phyloP scores from a whole-genome alignment of 805 yeast genomes.

The Yarrowia osloensis region DNA sequence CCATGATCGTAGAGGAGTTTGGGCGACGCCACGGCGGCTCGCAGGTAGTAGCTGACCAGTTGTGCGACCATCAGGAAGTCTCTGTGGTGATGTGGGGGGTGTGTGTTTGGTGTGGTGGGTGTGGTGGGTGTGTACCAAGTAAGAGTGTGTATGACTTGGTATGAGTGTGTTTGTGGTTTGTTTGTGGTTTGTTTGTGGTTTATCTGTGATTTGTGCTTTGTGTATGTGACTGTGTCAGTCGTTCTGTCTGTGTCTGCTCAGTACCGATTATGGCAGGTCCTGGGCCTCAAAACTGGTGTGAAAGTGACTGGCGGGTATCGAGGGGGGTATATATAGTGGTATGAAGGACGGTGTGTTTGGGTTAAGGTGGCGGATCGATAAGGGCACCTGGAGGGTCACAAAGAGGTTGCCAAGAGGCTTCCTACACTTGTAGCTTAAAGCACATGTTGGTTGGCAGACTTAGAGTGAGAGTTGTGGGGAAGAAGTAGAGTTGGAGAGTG shows the following conservation, averaged over 20 bases:
- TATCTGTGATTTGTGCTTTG: too few species aligned
- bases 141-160: too few species aligned
- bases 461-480: not conserved
- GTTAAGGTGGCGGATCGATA: not conserved
- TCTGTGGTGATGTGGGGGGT: not conserved
- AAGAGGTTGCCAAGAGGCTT: too few species aligned
- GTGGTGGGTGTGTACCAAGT: not conserved
- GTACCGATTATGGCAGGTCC: not conserved
- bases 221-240: not conserved
- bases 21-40: conserved; percentile 26
- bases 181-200: too few species aligned
- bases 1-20: conserved; percentile 33
- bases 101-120: not conserved
- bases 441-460: too few species aligned
- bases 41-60: conserved; percentile 18
- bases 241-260: not conserved
- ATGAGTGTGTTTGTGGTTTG: too few species aligned
- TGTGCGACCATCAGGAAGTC: conserved; percentile 22
- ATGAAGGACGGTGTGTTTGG: not conserved
- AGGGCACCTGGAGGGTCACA: not conserved
- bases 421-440: too few species aligned
- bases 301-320: not conserved
- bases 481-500: not conserved
- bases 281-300: not conserved
- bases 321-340: conserved; percentile 17